Percentiles rank a stretch among this genome's conserved stretches.
phyloP scores from a whole-genome alignment of 2,329 filamentous ascomycete genomes.

The Colletotrichum sp. region DNA sequence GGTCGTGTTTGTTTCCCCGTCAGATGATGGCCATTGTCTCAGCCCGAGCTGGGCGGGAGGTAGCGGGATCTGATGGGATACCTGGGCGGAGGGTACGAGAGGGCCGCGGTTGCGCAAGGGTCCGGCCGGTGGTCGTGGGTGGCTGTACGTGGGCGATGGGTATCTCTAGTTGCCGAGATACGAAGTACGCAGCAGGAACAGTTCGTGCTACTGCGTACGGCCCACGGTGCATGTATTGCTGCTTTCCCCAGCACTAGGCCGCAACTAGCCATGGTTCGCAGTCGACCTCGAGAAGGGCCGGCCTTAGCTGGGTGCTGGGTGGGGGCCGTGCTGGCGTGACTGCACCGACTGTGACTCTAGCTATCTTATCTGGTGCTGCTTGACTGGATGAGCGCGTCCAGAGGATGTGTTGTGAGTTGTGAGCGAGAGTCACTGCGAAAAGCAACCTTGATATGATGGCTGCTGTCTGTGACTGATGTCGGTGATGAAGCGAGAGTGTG shows the following conservation, averaged over 20 bases:
- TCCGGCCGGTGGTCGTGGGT: not conserved
- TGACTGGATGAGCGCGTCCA: not conserved
- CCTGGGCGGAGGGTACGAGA: not conserved
- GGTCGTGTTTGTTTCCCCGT: not conserved
- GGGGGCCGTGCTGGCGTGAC: conserved; percentile 5
- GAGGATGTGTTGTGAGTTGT: not conserved
- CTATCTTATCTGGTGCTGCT: not conserved
- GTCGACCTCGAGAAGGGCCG: not conserved
- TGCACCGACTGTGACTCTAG: not conserved
- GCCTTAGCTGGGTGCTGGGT: conserved; percentile 1
- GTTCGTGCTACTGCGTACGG: not conserved
- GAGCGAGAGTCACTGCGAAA: not conserved
- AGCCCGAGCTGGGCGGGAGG: not conserved
- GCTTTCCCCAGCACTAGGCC: not conserved
- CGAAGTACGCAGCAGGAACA: not conserved
- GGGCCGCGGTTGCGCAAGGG: not conserved
- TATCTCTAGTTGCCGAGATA: not conserved
- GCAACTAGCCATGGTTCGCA: not conserved
- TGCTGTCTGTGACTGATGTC: not conserved
- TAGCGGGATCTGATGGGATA: not conserved
- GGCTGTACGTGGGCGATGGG: not conserved
- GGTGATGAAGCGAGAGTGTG: not conserved
- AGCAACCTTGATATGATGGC: not conserved
- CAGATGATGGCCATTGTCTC: conserved; percentile 18
- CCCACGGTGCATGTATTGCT: not conserved